Evolutionary conservation across 2,329 filamentous ascomycete species (phyloP).

Genomic region (Paracorniculantispora psalliotae): DNA sequence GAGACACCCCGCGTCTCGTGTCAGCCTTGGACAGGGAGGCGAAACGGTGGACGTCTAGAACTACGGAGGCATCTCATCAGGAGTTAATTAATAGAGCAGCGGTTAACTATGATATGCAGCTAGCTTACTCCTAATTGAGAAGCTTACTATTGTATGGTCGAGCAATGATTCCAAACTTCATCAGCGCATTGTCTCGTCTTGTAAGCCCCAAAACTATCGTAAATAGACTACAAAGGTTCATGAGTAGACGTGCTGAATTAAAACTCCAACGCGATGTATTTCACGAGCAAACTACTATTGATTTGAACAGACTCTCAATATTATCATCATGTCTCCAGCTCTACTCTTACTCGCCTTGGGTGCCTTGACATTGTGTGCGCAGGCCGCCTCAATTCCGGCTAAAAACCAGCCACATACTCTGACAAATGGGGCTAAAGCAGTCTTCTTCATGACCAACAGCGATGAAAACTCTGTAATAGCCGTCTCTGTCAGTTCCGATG

Average conservation of each 20-base stretch:
- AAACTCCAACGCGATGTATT: no score
- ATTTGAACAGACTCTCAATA: background rate
- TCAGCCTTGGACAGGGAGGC: background rate
- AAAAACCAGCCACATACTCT: background rate
- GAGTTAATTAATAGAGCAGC: background rate
- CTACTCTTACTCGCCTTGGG: background rate
- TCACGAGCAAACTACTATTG: no score
- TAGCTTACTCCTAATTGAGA: background rate
- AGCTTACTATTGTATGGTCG: background rate
- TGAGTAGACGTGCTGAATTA: background rate
- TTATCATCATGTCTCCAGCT: background rate
- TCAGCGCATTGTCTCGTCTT: background rate
- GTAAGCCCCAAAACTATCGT: background rate
- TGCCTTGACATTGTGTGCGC: background rate
- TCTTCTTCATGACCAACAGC: slow-evolving; percentile 55
- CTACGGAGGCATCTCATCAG: background rate
- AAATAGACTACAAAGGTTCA: background rate
- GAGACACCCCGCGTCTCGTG: background rate
- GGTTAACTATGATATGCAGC: background rate
- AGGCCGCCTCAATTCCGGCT: background rate
- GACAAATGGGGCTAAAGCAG: slow-evolving; percentile 34
- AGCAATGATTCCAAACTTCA: background rate
- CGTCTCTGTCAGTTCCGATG: slow-evolving; percentile 41
- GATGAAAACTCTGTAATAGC: slow-evolving; percentile 44
- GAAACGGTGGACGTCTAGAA: background rate